These are phyloP conservation scores for Berberis vulgaris DNA, from an alignment of 164 flowering plant species.

Conservation along the genomic window DNA sequence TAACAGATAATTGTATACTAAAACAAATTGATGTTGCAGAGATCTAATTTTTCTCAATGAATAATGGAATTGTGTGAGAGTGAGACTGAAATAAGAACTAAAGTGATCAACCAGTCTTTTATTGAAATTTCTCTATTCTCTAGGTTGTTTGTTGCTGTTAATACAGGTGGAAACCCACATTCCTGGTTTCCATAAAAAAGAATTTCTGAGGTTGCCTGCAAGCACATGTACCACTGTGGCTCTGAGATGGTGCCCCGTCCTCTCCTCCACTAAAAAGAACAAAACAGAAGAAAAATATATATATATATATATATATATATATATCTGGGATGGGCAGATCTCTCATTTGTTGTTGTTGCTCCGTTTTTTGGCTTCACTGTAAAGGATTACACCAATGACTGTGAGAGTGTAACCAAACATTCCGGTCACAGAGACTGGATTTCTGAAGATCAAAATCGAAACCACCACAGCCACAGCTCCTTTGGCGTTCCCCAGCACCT, in stretches of 20 bases:
- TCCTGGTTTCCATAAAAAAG: constrained; percentile 28
- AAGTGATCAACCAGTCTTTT: constrained; percentile 29
- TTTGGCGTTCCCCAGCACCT: constrained; percentile 97
- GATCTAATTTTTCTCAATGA: constrained; percentile 23
- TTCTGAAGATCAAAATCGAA: constrained; percentile 79
- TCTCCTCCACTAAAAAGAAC: constrained; percentile 1
- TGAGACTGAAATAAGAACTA: background rate
- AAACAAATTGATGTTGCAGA: constrained; percentile 20
- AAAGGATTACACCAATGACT: constrained; percentile 79
- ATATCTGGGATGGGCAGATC: background rate
- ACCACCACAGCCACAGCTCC: constrained; percentile 97
- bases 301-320: constrained; percentile 4
- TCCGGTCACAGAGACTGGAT: constrained; percentile 91
- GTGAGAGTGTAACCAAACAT: constrained; percentile 92
- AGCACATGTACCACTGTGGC: constrained; percentile 8
- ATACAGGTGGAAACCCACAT: constrained; percentile 35
- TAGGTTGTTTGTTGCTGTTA: constrained; percentile 29
- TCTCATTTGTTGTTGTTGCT: constrained; percentile 55
- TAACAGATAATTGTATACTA: too few relatives aligned
- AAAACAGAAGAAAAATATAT: constrained; percentile 9
- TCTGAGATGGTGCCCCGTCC: constrained; percentile 6
- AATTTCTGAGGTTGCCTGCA: constrained; percentile 21
- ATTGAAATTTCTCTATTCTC: constrained; percentile 24
- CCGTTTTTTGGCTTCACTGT: constrained; percentile 92
- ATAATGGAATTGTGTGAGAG: constrained; percentile 8